Conservation (phyloP, 2,329 filamentous ascomycete species). For the Penicillium sp. region DNA sequence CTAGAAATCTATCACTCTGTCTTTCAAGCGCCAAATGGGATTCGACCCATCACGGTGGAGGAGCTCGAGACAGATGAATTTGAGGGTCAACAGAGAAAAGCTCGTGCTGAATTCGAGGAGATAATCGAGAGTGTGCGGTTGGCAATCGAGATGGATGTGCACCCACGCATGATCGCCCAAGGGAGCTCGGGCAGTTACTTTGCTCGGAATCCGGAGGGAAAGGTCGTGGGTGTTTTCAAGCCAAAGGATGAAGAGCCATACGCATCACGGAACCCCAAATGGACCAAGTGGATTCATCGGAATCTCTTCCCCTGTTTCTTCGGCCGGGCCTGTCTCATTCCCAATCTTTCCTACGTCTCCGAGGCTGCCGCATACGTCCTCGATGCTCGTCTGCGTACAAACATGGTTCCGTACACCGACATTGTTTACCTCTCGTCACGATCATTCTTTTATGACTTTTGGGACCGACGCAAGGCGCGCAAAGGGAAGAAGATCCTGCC, state of each 20-base stretch:
- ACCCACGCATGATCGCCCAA: slow-evolving; percentile 93
- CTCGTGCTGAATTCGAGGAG: slow-evolving; percentile 74
- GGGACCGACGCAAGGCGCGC: slow-evolving; percentile 84
- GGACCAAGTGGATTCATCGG: slow-evolving; percentile 99
- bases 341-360: slow-evolving; percentile 94
- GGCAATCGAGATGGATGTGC: slow-evolving; percentile 83
- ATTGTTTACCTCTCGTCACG: slow-evolving; percentile 92
- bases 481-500: slow-evolving; percentile 81
- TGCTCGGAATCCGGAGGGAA: slow-evolving; percentile 82
- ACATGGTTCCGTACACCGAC: slow-evolving; percentile 93
- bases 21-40: slow-evolving; percentile 85
- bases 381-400: slow-evolving; percentile 80
- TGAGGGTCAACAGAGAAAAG: slow-evolving; percentile 58
- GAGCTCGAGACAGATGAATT: slow-evolving; percentile 56
- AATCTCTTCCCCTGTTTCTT: slow-evolving; percentile 98
- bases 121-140: slow-evolving; percentile 83
- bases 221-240: slow-evolving; percentile 96
- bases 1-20: slow-evolving; percentile 97
- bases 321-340: slow-evolving; percentile 88
- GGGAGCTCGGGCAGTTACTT: slow-evolving; percentile 98
- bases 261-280: slow-evolving; percentile 93
- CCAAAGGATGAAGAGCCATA: slow-evolving; percentile 99
- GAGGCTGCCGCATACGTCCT: slow-evolving; percentile 96
- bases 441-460: slow-evolving; percentile 97
- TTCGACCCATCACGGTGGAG: slow-evolving; percentile 72